A percentile compares a stretch with the other conserved stretches of the same genome.
Conservation (phyloP, 2,329 filamentous ascomycete genomes). For the Paraconiothyrium brasiliense region DNA sequence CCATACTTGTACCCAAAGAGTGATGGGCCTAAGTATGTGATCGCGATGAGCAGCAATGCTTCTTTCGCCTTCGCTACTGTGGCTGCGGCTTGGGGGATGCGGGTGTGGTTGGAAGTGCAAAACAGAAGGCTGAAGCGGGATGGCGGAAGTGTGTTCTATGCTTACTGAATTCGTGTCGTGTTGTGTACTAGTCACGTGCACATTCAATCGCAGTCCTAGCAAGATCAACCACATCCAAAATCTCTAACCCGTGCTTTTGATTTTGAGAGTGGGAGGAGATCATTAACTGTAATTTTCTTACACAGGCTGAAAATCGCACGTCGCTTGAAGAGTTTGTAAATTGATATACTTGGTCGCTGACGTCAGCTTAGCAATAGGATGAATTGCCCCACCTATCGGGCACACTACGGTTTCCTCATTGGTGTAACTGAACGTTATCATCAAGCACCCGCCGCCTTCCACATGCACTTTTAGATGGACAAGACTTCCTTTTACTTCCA, state of each 20-base stretch:
- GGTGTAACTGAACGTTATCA: conserved; percentile 4
- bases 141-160: conserved; percentile 2
- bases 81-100: conserved; percentile 3
- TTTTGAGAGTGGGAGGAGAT: background rate
- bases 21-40: conserved; percentile 34
- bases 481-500: background rate
- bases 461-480: background rate
- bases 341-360: conserved; percentile 9
- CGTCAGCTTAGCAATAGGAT: conserved; percentile 6
- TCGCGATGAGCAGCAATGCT: conserved; percentile 34
- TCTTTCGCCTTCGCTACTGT: conserved; percentile 22
- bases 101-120: conserved; percentile 4
- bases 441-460: background rate
- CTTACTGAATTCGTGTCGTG: background rate
- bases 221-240: background rate
- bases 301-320: background rate
- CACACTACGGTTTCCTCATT: conserved; percentile 1
- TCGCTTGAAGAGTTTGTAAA: background rate
- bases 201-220: background rate
- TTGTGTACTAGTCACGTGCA: background rate
- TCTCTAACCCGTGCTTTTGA: no score
- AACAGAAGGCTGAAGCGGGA: conserved; percentile 2
- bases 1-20: conserved; percentile 51
- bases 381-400: conserved; percentile 3
- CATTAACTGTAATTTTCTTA: background rate